These are phyloP conservation scores for Dictyostelium brefeldianum DNA, from an alignment of 78 protist genomes.

Conservation along the genomic window DNA sequence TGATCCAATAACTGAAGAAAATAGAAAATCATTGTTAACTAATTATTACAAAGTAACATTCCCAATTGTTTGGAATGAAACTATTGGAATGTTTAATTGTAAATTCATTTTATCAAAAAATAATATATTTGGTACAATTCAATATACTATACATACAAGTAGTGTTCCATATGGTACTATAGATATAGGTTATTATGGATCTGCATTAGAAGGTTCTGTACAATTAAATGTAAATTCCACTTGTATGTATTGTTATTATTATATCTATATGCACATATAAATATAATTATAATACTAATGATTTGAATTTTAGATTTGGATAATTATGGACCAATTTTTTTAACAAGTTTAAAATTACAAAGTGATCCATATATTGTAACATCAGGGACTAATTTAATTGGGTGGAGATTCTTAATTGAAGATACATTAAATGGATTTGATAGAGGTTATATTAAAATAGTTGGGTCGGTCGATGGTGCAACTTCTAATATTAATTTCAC, in stretches of 20 bases:
- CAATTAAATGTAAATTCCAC: background rate
- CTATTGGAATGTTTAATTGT: background rate
- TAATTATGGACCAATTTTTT: background rate
- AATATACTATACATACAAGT: background rate
- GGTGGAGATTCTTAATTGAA: conserved; percentile 1
- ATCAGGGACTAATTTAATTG: background rate
- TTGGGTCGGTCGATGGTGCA: background rate
- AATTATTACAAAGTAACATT: too few species aligned
- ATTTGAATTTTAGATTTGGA: background rate
- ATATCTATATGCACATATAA: too few species aligned
- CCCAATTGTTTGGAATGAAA: background rate
- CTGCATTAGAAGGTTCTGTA: background rate
- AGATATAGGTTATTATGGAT: background rate
- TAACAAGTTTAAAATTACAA: background rate
- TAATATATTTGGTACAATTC: background rate
- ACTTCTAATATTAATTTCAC: conserved; percentile 5
- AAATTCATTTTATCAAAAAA: background rate
- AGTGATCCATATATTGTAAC: too few species aligned
- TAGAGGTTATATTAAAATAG: background rate
- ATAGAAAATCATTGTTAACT: too few species aligned
- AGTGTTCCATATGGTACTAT: too few species aligned
- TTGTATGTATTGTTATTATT: too few species aligned
- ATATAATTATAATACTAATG: too few species aligned
- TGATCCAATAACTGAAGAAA: too few species aligned
- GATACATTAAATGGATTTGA: conserved; percentile 11